Base-by-base conservation (phyloP, 257 asterid species). In the Penstemon barbatus region DNA sequence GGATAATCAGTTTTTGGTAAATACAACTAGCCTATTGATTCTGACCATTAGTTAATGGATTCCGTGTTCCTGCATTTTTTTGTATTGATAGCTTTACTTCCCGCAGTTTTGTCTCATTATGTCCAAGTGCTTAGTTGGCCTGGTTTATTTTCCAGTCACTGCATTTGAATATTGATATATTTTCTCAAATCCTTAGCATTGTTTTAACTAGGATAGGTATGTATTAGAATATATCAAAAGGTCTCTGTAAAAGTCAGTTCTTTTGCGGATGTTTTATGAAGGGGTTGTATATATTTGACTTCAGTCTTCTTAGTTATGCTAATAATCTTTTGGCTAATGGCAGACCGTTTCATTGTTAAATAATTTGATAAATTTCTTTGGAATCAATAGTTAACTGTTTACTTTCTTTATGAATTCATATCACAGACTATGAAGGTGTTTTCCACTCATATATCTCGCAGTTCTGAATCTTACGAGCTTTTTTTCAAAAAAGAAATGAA, bases 391-490 rank as follows among this genome's bases (percentile, higher is more conserved):
- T 25, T 25, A 25, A 25, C 42, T 46, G 50, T 10, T 15, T 15
- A 15, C 18, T 15, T 42, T 56, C 38, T 67, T 62, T 57, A 6
- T 48, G 15, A 60, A 25, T 57, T 63, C 65, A 60, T 62, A 33
- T 42, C 15, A 62, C 18, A 64, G 60, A 63, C 62, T 49, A 42
- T 12, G 12, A 61, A 61, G 52, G 41, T 36, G 43, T 61, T 61
- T 65, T 53, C 15, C 59, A 66, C 73, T 56, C 45, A 12, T 73
- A 11, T 6, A 0, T 46, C 52, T 68, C 6, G 3, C 33, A 25
- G 33, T 25, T 1, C 33, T 25, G 33, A 25, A 25, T 25, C 33
- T 25, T 25, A 25, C 33, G 2, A 25, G 33, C 33, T 25, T 25
- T 25, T 0, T 25, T 1, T 25, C 33, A n/a, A 7, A 43, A 71